These are phyloP conservation scores for Rhizophagus prolifer DNA, from an alignment of 192 early-diverging fungal genomes.

Conservation along the genomic window DNA sequence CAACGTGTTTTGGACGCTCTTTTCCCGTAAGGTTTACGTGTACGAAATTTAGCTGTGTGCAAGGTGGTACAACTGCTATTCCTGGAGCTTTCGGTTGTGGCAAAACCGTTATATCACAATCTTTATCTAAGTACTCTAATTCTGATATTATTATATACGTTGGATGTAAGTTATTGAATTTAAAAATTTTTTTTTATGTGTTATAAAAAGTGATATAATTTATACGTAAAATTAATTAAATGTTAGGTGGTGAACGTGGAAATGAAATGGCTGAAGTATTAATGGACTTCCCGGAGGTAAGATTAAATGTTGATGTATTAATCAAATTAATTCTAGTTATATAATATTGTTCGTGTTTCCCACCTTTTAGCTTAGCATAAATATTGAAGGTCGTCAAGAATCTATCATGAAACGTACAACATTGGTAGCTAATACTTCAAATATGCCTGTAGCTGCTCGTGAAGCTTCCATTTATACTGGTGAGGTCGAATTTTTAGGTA, in stretches of 20 bases:
- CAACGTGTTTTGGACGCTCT: conserved; percentile 98
- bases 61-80: conserved; percentile 99
- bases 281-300: conserved; percentile 96
- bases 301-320: neutral
- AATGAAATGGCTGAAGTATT: conserved; percentile 99
- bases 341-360: neutral
- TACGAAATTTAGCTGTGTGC: conserved; percentile 71
- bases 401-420: conserved; percentile 99
- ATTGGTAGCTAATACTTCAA: conserved; percentile 99
- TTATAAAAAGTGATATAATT: neutral
- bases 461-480: conserved; percentile 99
- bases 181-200: neutral
- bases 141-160: conserved; percentile 99
- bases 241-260: conserved; percentile 82
- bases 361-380: conserved; percentile 78
- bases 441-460: conserved; percentile 99
- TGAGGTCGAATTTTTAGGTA: conserved; percentile 39
- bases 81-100: conserved; percentile 99
- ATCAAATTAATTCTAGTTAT: neutral
- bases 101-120: conserved; percentile 99
- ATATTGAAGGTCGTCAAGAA: conserved; percentile 92
- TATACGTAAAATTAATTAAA: neutral
- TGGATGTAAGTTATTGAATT: conserved; percentile 65
- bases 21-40: conserved; percentile 72
- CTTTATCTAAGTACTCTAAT: conserved; percentile 99